Percentiles rank a stretch among this genome's conserved stretches.
Evolutionary conservation across 208 protist genomes (phyloP).

Genomic region (Vickermania spadyakhi): DNA sequence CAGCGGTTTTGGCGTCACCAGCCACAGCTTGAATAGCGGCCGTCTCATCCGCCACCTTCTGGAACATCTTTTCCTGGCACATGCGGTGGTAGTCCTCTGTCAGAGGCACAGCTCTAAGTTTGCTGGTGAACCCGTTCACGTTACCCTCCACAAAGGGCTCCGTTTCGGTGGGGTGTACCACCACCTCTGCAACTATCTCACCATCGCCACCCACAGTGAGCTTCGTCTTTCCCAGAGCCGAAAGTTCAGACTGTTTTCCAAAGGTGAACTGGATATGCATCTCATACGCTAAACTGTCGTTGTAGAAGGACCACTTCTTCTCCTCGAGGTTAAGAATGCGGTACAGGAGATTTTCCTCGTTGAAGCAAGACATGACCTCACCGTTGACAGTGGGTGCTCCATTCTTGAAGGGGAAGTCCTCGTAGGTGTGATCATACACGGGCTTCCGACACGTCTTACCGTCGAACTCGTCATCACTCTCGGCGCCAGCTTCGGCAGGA

Average conservation of each 20-base stretch:
- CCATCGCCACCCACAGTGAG: slow-evolving; percentile 24
- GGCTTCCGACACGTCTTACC: slow-evolving; percentile 11
- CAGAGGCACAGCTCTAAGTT: slow-evolving; percentile 40
- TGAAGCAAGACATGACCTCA: slow-evolving; percentile 63
- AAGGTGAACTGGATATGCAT: slow-evolving; percentile 69
- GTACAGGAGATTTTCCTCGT: slow-evolving; percentile 70
- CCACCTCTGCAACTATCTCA: slow-evolving; percentile 27
- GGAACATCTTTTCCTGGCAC: slow-evolving; percentile 19
- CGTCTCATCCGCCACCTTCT: slow-evolving; percentile 27
- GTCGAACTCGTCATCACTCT: slow-evolving; percentile 30
- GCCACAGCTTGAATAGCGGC: slow-evolving; percentile 25
- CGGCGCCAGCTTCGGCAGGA: slow-evolving; percentile 13
- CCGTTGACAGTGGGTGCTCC: slow-evolving; percentile 44
- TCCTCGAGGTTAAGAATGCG: slow-evolving; percentile 49
- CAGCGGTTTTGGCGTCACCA: slow-evolving; percentile 24
- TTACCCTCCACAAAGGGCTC: slow-evolving; percentile 60
- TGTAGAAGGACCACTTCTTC: slow-evolving; percentile 77
- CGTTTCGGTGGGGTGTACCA: slow-evolving; percentile 70
- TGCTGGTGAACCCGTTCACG: slow-evolving; percentile 58
- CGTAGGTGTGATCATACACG: slow-evolving; percentile 16
- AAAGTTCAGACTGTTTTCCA: slow-evolving; percentile 44
- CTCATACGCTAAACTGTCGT: slow-evolving; percentile 59
- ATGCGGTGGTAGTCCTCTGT: slow-evolving; percentile 39
- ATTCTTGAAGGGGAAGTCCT: slow-evolving; percentile 47
- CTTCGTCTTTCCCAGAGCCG: slow-evolving; percentile 43